phyloP scores from a whole-genome alignment of 2,329 filamentous ascomycete species.

The Talaromyces albobiverticillius region DNA sequence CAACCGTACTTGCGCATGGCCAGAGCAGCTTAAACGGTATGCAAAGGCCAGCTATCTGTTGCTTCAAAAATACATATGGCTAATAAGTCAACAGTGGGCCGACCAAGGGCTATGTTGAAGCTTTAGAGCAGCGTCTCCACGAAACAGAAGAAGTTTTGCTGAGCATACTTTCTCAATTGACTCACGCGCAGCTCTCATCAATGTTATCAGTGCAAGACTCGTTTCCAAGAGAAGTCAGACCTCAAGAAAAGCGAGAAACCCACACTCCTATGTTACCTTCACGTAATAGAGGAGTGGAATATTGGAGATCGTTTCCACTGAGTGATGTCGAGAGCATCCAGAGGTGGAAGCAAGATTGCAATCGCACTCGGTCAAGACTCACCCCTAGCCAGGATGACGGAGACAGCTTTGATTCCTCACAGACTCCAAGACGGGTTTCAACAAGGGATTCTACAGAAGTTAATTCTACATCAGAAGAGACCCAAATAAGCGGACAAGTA shows the following conservation, averaged over 20 bases:
- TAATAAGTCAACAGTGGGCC: constrained; percentile 35
- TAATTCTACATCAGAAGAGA: background rate
- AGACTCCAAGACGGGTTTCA: background rate
- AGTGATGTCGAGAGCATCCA: constrained; percentile 31
- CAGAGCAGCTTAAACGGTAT: constrained; percentile 37
- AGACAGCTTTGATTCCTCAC: background rate
- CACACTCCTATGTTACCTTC: constrained; percentile 22
- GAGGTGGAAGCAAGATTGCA: constrained; percentile 34
- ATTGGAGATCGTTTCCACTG: constrained; percentile 38
- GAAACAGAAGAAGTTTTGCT: constrained; percentile 42
- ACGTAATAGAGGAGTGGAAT: constrained; percentile 33
- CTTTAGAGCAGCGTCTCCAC: constrained; percentile 41
- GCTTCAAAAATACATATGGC: background rate
- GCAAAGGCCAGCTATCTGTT: background rate
- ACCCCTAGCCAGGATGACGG: background rate
- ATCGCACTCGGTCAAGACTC: background rate
- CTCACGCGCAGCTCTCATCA: constrained; percentile 29
- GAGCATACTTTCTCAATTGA: constrained; percentile 32
- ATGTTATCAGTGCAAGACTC: constrained; percentile 18
- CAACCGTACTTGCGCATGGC: constrained; percentile 36
- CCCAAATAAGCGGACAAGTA: background rate
- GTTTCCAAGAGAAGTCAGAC: constrained; percentile 7
- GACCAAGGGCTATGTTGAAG: constrained; percentile 47
- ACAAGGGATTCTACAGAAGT: background rate
- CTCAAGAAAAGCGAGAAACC: constrained; percentile 6